Evolutionary conservation across 768 basidiomycete species (phyloP).

Genomic region (Termitomyces sp.): DNA sequence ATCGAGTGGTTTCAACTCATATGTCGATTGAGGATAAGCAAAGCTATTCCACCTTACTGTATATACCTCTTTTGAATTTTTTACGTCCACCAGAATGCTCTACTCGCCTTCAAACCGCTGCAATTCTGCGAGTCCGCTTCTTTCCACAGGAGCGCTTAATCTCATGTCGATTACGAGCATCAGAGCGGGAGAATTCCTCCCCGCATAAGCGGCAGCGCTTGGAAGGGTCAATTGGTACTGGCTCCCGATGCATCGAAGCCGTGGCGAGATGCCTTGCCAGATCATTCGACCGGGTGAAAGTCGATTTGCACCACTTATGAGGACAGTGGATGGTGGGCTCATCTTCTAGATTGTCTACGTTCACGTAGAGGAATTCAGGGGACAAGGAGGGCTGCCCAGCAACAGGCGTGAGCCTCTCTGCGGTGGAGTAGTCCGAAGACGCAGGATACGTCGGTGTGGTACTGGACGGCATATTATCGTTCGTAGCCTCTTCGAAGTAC

Average conservation of each 20-base stretch:
- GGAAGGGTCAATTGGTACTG: conserved; percentile 7
- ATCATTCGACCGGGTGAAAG: conserved; percentile 23
- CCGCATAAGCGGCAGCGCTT: conserved; percentile 18
- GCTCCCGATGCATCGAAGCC: conserved; percentile 19
- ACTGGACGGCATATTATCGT: background rate
- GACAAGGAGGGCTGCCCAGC: background rate
- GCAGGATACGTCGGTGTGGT: background rate
- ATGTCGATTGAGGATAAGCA: conserved; percentile 2
- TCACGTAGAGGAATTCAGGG: background rate
- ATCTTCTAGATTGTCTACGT: background rate
- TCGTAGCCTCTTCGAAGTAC: background rate
- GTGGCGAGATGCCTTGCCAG: conserved; percentile 19
- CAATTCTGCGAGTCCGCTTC: conserved; percentile 15
- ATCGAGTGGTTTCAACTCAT: background rate
- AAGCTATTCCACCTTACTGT: background rate
- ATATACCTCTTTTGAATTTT: background rate
- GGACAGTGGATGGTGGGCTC: conserved; percentile 13
- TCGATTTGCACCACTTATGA: conserved; percentile 19
- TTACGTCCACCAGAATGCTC: background rate
- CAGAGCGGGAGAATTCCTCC: conserved; percentile 22
- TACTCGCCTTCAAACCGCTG: background rate
- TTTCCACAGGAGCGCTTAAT: conserved; percentile 19
- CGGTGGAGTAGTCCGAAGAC: background rate
- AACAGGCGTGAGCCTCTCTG: background rate
- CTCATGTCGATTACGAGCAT: conserved; percentile 25